Evolutionary conservation across 176 grass and related monocot genomes (phyloP), one percentile per base, ranked within the genome.

Genomic region (Poa pratensis): DNA sequence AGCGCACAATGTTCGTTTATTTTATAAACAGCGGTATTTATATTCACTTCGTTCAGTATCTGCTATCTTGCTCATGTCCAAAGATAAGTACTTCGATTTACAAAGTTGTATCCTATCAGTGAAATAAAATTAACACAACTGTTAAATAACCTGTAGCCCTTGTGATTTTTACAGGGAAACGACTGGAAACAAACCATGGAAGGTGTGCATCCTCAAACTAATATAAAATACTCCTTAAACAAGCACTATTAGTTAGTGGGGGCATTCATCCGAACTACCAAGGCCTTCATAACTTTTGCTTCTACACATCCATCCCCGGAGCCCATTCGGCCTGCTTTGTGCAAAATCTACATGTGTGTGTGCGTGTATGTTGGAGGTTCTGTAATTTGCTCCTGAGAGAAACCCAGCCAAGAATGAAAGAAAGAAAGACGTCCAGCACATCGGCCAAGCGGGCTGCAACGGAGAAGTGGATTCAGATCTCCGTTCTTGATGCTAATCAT

Each of bases 401-500:
- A 53, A 69, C 49, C 64, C 27, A 54, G 19, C 32, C 6, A 51
- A 51, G 43, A 50, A 51, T 35, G 1, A 9, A 35, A 23, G 13
- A 5, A 24, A 65, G 61, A 49, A 20, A 64, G 40, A 6, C 22
- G 17, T 82, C 88, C 17, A 90, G 79, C 72, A 57, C 53, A 59
- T 37, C 43, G 28, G 67, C 60, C 69, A 87, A 69, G 59, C 17
- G 28, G 48, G 67, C 84, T 87, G 75, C 85, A n/a, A 83, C 80
- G 19, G 39, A 46, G 16, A 80, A 49, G 18, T 63, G 84, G 27
- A 42, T 66, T 90, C 74, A 79, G 80, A 90, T 87, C 48, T 87
- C 85, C 58, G 22, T 73, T 80, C 84, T 90, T 74, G 60, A 49
- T 59, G 30, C 32, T 80, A 84, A 89, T 89, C 87, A 89, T 86